Percentiles rank a stretch among this genome's conserved stretches.
These are phyloP conservation scores for Pleurotus eryngii DNA, from an alignment of 768 basidiomycete species.

Conservation along the genomic window DNA sequence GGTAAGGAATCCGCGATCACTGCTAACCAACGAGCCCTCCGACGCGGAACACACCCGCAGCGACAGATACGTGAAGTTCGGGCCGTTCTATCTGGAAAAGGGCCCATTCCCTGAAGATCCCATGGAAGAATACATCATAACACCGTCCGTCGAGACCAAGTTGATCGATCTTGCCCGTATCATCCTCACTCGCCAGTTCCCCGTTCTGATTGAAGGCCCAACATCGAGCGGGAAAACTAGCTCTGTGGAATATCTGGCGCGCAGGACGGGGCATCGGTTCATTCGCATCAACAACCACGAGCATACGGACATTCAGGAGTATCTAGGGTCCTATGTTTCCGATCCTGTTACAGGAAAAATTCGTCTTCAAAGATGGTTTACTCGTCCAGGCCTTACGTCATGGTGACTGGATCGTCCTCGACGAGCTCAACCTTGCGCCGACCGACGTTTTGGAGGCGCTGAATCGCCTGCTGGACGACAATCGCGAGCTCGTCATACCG, in stretches of 20 bases:
- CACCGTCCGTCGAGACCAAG: constrained; percentile 92
- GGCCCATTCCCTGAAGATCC: constrained; percentile 65
- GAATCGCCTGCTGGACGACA: constrained; percentile 95
- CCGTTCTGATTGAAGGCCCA: constrained; percentile 95
- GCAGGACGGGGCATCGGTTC: constrained; percentile 89
- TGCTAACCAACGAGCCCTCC: constrained; percentile 67
- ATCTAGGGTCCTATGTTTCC: constrained; percentile 94
- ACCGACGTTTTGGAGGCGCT: constrained; percentile 97
- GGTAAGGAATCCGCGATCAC: constrained; percentile 74
- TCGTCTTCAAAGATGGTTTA: constrained; percentile 92
- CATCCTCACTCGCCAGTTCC: constrained; percentile 83
- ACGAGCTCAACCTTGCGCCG: constrained; percentile 95
- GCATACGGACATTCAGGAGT: constrained; percentile 99
- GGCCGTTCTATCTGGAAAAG: constrained; percentile 85
- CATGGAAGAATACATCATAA: constrained; percentile 86
- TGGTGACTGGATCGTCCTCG: constrained; percentile 97
- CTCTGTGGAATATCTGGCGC: constrained; percentile 92
- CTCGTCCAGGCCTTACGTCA: constrained; percentile 87
- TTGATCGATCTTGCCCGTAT: constrained; percentile 94
- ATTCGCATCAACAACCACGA: constrained; percentile 99
- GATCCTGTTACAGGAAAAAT: constrained; percentile 91
- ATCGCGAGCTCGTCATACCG: constrained; percentile 91
- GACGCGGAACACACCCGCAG: constrained; percentile 41
- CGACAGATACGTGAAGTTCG: constrained; percentile 75
- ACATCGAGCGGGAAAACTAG: constrained; percentile 98